Base-by-base conservation (phyloP, 257 asterid genomes). In the Catharanthus roseus region DNA sequence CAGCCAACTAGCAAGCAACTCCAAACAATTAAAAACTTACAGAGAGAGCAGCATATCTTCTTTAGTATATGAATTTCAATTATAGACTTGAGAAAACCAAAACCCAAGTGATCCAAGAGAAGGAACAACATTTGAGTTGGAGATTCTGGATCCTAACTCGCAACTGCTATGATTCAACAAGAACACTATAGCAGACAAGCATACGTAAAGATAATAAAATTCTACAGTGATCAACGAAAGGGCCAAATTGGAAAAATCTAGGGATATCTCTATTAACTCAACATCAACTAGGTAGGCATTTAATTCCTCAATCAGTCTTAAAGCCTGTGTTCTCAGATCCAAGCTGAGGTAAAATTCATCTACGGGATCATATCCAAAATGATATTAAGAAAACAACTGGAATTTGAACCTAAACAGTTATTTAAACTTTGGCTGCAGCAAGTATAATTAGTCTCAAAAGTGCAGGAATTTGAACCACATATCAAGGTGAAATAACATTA, bases 321-420 rank as follows among this genome's bases (percentile, higher is more conserved):
- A 18, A 39, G 42, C 7, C 5, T 38, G 31, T 26, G 45, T 47
- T 1, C 10, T 38, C 13, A 7, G 26, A 24, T 55, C 39, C 29
- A 10, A 68, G 69, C 1, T 65, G 61, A 2, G 19, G 31, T n/a
- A 38, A 7, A n/a, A 23, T 23, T 41, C 66, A 4, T 41, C 24
- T 19, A 5, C 10, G 29, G 33, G 97, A 83, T 95, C 97, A 69
- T 88, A 95, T 56, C 96, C 95, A 50, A 95, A 89, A 95, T 75
- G 97, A 74, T 82, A 95, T 78, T 33, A 96, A 96, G 80, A 95
- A 95, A 68, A 89, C 93, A 71, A 88, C 81, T 54, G 97, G 97
- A 53, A 79, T 74, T 76, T 89, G 86, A 49, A 62, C 11, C 3
- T 29, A 8, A 57, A 28, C 64, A 57, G 63, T 56, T 56, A 51